Percentiles rank a stretch among this genome's conserved stretches.
phyloP scores from a whole-genome alignment of 495 filamentous ascomycete genomes.

The Xylaria longipes region DNA sequence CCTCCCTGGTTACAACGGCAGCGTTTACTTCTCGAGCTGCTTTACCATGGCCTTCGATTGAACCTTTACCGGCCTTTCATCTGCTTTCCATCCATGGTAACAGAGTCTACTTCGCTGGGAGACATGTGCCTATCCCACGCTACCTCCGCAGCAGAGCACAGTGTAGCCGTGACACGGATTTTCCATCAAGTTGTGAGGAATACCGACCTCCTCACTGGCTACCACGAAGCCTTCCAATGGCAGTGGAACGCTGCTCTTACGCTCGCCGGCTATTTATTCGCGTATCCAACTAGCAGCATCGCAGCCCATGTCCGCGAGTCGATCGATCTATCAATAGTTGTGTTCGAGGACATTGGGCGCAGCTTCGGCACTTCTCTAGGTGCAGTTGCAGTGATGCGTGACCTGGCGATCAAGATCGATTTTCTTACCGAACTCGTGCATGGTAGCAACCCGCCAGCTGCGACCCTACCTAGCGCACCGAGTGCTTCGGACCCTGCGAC shows the following conservation, averaged over 20 bases:
- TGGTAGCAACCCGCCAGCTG: not conserved
- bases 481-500: not conserved
- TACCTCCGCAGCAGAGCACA: slow-evolving; percentile 50
- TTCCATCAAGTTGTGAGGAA: slow-evolving; percentile 51
- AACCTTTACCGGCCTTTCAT: slow-evolving; percentile 54
- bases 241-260: slow-evolving; percentile 49
- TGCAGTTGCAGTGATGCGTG: slow-evolving; percentile 48
- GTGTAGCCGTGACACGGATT: slow-evolving; percentile 52
- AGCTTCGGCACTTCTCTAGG: slow-evolving; percentile 51
- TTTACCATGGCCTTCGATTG: slow-evolving; percentile 50
- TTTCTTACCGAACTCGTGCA: slow-evolving; percentile 26
- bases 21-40: slow-evolving; percentile 51
- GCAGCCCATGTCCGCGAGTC: slow-evolving; percentile 44
- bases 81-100: slow-evolving; percentile 44
- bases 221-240: slow-evolving; percentile 55
- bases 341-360: slow-evolving; percentile 55
- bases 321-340: slow-evolving; percentile 47
- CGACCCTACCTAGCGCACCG: slow-evolving; percentile 4
- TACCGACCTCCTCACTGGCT: slow-evolving; percentile 49
- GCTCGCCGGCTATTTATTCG: slow-evolving; percentile 52
- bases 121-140: slow-evolving; percentile 31
- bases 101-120: slow-evolving; percentile 28
- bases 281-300: slow-evolving; percentile 40
- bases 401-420: slow-evolving; percentile 33
- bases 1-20: slow-evolving; percentile 53